Conservation (phyloP, 164 flowering plant genomes). For the Tinospora cordifolia region DNA sequence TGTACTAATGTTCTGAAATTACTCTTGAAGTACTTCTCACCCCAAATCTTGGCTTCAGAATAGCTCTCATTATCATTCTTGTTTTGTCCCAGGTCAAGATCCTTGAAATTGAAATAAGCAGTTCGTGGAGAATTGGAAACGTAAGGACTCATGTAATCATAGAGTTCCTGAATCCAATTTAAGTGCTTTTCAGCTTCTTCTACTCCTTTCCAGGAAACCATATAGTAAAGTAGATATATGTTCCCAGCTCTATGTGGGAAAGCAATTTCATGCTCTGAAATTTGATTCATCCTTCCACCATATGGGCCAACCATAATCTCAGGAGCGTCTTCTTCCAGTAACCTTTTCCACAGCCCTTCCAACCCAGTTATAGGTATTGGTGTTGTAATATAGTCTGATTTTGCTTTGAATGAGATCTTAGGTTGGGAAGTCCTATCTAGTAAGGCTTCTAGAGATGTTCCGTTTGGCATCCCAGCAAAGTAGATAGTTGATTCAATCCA, state of each 20-base stretch:
- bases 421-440: slow-evolving; percentile 2
- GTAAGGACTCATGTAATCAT: slow-evolving; percentile 15
- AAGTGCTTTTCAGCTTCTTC: slow-evolving; percentile 9
- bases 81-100: slow-evolving; percentile 10
- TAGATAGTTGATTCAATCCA: slow-evolving; percentile 18
- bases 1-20: slow-evolving; percentile 31
- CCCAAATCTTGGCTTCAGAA: slow-evolving; percentile 24
- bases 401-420: slow-evolving; percentile 7
- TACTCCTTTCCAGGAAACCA: slow-evolving; percentile 12
- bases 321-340: slow-evolving; percentile 10
- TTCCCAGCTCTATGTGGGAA: slow-evolving; percentile 22
- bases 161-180: slow-evolving; percentile 19
- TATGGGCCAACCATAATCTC: slow-evolving; percentile 11
- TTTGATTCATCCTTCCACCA: slow-evolving; percentile 26
- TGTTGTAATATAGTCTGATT: slow-evolving; percentile 11
- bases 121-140: slow-evolving; percentile 18
- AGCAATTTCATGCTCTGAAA: slow-evolving; percentile 15
- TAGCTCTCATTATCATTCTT: slow-evolving; percentile 15
- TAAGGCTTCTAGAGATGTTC: slow-evolving; percentile 3
- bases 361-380: slow-evolving; percentile 14
- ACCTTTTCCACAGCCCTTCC: slow-evolving; percentile 14
- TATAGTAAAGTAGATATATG: slow-evolving; percentile 15
- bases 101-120: slow-evolving; percentile 11
- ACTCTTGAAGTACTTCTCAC: slow-evolving; percentile 27
- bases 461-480: slow-evolving; percentile 3